phyloP scores from a whole-genome alignment of 768 basidiomycete species.

The Pisolithus sp. region DNA sequence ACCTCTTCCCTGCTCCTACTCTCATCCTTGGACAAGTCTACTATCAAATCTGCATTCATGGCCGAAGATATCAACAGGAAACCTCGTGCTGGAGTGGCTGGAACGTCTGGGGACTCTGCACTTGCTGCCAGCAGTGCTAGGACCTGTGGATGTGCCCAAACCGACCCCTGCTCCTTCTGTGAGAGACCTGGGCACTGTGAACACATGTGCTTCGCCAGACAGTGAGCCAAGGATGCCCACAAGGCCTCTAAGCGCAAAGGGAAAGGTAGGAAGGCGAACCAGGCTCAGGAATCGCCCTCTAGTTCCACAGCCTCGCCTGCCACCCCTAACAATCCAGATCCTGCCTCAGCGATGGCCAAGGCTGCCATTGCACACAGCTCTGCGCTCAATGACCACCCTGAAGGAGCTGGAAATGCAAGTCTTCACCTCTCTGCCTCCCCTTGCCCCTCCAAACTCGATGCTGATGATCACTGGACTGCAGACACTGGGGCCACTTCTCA shows the following conservation, averaged over 20 bases:
- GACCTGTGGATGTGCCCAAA: not conserved
- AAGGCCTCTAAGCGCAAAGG: not conserved
- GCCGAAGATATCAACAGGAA: too few species aligned
- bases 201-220: not conserved
- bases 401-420: constrained; percentile 6
- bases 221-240: not conserved
- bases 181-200: not conserved
- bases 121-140: too few species aligned
- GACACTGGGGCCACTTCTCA: constrained; percentile 30
- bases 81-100: too few species aligned
- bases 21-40: not conserved
- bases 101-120: too few species aligned
- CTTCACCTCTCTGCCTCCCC: constrained; percentile 1
- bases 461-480: constrained; percentile 18
- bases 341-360: not conserved
- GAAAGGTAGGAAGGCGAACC: not conserved
- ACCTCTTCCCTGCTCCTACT: constrained; percentile 8
- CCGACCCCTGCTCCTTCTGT: not conserved
- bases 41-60: too few species aligned
- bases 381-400: not conserved
- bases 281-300: not conserved
- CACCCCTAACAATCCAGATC: not conserved
- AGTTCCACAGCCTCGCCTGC: not conserved
- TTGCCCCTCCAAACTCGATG: not conserved
- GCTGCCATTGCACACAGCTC: not conserved